Percentiles rank a stretch among this genome's conserved stretches.
These are phyloP conservation scores for Solanum lycopersicoides DNA, from an alignment of 257 asterid genomes.

Conservation along the genomic window DNA sequence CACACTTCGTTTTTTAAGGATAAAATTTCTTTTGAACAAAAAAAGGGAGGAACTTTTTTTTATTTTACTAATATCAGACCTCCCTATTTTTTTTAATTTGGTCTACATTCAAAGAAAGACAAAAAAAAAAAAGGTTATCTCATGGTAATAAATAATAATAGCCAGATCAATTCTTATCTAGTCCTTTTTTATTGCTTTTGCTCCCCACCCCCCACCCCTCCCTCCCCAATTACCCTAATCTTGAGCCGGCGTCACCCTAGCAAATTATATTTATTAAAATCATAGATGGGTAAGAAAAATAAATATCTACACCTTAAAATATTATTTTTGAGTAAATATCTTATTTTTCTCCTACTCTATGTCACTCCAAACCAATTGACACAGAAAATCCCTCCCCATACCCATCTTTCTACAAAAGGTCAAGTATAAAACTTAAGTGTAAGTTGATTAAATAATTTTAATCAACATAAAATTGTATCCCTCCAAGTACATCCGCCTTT, in stretches of 20 bases:
- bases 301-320: too few species aligned
- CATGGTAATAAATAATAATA: not conserved
- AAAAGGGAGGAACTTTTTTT: not conserved
- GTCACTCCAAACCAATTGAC: not conserved
- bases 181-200: not conserved
- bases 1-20: not conserved
- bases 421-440: not conserved
- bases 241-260: not conserved
- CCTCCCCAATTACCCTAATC: not conserved
- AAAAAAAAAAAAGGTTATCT: too few species aligned
- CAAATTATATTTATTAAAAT: not conserved
- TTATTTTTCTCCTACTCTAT: too few species aligned
- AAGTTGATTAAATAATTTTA: not conserved
- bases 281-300: too few species aligned
- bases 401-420: not conserved
- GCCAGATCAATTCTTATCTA: not conserved
- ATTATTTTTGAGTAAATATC: not conserved
- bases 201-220: too few species aligned
- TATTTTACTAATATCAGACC: not conserved
- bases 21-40: not conserved
- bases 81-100: not conserved
- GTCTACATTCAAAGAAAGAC: not conserved
- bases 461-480: not conserved
- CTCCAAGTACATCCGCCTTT: not conserved
- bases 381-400: not conserved